A percentile compares a stretch with the other conserved stretches of the same genome.
Conservation (phyloP, 179 eudicot species). For the Spergularia azorica region DNA sequence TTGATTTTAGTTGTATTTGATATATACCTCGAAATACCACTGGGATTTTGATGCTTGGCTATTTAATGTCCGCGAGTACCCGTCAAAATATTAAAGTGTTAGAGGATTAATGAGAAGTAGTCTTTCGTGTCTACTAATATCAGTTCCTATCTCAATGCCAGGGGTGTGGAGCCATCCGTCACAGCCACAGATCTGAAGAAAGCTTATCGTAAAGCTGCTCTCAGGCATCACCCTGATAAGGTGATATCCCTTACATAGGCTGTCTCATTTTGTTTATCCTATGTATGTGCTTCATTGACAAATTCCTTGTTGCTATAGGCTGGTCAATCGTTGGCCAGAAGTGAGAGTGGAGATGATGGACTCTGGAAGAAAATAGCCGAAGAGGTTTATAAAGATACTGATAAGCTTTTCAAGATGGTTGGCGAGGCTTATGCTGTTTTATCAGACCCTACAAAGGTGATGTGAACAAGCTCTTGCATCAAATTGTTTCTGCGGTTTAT, state of each 20-base stretch:
- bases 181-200: slow-evolving; percentile 65
- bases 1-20: no score
- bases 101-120: not conserved
- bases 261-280: slow-evolving; percentile 7
- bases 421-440: slow-evolving; percentile 94
- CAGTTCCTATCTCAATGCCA: slow-evolving; percentile 34
- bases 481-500: not conserved
- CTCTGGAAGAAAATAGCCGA: slow-evolving; percentile 75
- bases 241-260: slow-evolving; percentile 28
- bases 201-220: slow-evolving; percentile 90
- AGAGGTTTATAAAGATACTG: slow-evolving; percentile 70
- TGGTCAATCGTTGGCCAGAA: slow-evolving; percentile 77
- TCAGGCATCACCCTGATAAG: slow-evolving; percentile 93
- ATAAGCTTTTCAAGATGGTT: slow-evolving; percentile 83
- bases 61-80: not conserved
- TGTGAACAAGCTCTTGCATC: not conserved
- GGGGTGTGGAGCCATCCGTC: slow-evolving; percentile 80
- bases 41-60: slow-evolving; percentile 6
- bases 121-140: slow-evolving; percentile 10
- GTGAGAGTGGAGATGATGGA: slow-evolving; percentile 72
- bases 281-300: slow-evolving; percentile 9
- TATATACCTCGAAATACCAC: not conserved
- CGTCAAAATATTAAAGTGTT: not conserved
- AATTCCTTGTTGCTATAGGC: slow-evolving; percentile 49
- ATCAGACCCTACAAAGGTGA: slow-evolving; percentile 79